Evolutionary conservation across 345 rosid species (phyloP).

Genomic region (Moringa oleifera): DNA sequence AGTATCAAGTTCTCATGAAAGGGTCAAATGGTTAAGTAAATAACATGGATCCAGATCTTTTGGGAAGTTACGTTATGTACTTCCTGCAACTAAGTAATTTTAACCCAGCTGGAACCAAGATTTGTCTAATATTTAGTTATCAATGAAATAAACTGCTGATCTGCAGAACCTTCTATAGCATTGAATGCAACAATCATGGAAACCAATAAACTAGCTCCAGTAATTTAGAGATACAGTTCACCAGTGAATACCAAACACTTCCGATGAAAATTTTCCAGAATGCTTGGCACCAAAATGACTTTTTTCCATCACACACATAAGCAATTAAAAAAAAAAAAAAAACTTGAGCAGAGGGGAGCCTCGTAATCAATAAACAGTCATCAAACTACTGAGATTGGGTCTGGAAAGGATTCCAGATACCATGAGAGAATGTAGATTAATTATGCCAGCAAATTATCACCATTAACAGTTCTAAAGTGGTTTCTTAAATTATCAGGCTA

Average conservation of each 20-base stretch:
- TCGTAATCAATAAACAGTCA: background rate
- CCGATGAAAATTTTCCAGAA: background rate
- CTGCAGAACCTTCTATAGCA: background rate
- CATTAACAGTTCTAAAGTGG: background rate
- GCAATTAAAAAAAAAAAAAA: background rate
- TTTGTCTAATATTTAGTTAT: background rate
- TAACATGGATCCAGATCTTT: too few species aligned
- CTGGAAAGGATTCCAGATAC: background rate
- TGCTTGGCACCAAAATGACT: background rate
- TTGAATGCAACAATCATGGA: background rate
- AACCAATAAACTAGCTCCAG: too few species aligned
- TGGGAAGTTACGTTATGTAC: background rate
- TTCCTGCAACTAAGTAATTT: background rate
- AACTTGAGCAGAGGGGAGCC: background rate
- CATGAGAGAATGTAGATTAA: background rate
- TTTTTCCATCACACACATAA: background rate
- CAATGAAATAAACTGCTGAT: background rate
- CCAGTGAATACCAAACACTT: background rate
- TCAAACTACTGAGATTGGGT: background rate
- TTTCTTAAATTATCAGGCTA: background rate
- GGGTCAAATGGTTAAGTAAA: background rate
- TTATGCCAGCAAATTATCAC: background rate
- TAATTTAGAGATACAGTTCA: too few species aligned
- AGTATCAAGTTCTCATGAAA: too few species aligned
- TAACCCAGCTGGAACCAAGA: background rate